A percentile compares a stretch with the other conserved stretches of the same genome.
Conservation (phyloP, 306 rosid genomes). For the Oxytropis ochrocephala region DNA sequence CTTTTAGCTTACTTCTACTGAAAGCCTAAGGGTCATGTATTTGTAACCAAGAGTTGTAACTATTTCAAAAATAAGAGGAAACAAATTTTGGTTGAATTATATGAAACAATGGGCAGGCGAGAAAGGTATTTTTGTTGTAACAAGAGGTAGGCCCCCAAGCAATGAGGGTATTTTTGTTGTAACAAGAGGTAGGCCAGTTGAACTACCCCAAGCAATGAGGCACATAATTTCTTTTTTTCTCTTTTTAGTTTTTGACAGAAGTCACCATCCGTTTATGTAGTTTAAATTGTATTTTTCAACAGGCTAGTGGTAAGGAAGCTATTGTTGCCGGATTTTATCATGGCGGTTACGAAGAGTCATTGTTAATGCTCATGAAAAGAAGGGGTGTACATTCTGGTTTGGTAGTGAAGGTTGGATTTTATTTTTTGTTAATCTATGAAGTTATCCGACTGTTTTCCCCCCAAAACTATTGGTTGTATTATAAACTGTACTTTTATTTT, state of each 20-base stretch:
- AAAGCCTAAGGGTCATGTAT: neutral
- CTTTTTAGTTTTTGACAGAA: neutral
- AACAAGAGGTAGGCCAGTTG: constrained; percentile 3
- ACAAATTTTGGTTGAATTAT: neutral
- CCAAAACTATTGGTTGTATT: constrained; percentile 1
- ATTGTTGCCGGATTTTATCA: constrained; percentile 94
- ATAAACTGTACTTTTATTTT: neutral
- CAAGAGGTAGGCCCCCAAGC: neutral
- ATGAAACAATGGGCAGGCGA: neutral
- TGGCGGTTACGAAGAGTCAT: constrained; percentile 81
- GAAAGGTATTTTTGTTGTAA: neutral
- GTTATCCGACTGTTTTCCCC: neutral
- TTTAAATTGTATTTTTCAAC: constrained; percentile 10
- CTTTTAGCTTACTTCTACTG: constrained; percentile 1
- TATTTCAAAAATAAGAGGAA: neutral
- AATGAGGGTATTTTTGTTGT: neutral
- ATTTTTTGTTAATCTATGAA: constrained; percentile 9
- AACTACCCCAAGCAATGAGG: constrained; percentile 3
- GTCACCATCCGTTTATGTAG: neutral
- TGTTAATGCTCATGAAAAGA: constrained; percentile 97
- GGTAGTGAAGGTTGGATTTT: constrained; percentile 78
- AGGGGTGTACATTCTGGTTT: constrained; percentile 93
- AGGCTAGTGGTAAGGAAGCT: constrained; percentile 94
- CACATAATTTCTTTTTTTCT: neutral
- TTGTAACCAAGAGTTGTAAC: neutral